Base-by-base conservation (phyloP, 1,284 basidiomycete species). In the Apiotrichum montevideense region DNA sequence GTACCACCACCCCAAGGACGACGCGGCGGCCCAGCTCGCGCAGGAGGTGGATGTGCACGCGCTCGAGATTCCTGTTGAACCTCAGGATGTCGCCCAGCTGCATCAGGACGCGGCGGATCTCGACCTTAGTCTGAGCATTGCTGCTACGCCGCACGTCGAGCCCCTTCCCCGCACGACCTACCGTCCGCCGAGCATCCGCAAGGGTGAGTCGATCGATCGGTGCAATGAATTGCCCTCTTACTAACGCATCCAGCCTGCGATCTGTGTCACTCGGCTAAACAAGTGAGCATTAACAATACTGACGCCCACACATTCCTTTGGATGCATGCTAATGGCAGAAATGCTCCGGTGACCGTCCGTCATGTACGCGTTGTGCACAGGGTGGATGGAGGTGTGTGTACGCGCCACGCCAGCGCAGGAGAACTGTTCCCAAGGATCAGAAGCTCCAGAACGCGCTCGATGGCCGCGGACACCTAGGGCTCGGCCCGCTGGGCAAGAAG, bases 301-400 rank as follows among this genome's bases (percentile, higher is more conserved):
- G 21, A 21, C 21, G 21, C 21, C 21, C 21, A 21, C 21, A 21
- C 21, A 21, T 21, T 21, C 21, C 21, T 21, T 21, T 21, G 21
- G 21, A 21, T 21, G 21, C 21, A 21, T 21, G 21, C 21, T 21
- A 21, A 32, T 11, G 39, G 6, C 50, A 75, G 66, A 75, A 74
- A 67, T 77, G 75, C 53, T 75, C 74, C 10, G 72, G 72, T 34
- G 73, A 77, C 37, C 63, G 72, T 9, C 75, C 75, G 3, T 65
- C 66, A 10, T 77, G 75, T 56, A 69, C 70, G 3, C 68, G 75
- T 3, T 77, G 75, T 53, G 63, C 66, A 2, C 67, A 70, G 15
- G 73, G 73, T 13, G 69, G 70, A 35, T 76, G 75, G 75, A 55
- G 64, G 40, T 76, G 75, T 55, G 58, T 66, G 51, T 76, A 76